Base-by-base conservation (phyloP, 306 rosid species). In the Astragalus membranaceus region DNA sequence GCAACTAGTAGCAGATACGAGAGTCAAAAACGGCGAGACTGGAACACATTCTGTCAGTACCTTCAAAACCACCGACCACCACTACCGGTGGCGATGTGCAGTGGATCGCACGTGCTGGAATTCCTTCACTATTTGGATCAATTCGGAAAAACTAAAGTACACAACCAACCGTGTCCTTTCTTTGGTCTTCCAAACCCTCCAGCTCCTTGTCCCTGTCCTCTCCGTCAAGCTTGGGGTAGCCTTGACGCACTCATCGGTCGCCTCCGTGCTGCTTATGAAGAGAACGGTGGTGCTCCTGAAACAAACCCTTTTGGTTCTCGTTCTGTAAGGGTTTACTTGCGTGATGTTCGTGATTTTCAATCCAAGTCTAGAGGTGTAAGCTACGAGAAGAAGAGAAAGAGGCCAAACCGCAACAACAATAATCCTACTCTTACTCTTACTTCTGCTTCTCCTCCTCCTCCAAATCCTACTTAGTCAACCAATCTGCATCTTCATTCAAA, bases 31-130 rank as follows among this genome's bases (percentile, higher is more conserved):
- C 50, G 97, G 65, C 70, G 98, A 32, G 98, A 94, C 73, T 94
- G 98, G 98, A 94, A 87, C 88, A 94, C 96, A 3, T 94, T 90
- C 80, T 88, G 98, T 81, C 98, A 94, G 59, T 94, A 90, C 72
- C 83, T 94, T 1, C 66, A 90, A 0, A 94, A 88, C 85, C 97
- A 94, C 48, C 79, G 86, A 2, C 98, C 97, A 0, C 96, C 97
- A 1, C 81, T 94, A 0, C 35, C 96, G 0, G 76, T 81, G 2
- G 42, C 85, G 1, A 35, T 85, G 80, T 94, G 98, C 72, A 78
- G 88, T 20, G 98, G 95, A 0, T 83, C 92, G 0, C 92, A 94
- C 35, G 98, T 94, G 5, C 88, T 94, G 0, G 97, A 94, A 32
- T 94, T 94, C 70, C 97, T 94, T 16, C 89, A 90, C 17, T 94